phyloP scores from a whole-genome alignment of 352 stramenopile species.

The Aphanomyces invadans region DNA sequence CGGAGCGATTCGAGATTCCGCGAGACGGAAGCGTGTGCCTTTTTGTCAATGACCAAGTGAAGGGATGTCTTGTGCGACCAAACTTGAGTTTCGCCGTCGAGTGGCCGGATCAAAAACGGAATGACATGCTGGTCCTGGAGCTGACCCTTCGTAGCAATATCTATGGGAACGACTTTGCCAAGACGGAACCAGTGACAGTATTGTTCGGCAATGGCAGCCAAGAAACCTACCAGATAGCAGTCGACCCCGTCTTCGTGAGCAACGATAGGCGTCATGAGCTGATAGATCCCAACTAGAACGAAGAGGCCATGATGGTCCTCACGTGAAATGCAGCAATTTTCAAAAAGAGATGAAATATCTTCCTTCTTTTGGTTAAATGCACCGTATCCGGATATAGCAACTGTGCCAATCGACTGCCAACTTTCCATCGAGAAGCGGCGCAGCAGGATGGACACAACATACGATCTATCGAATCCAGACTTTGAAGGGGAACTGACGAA shows the following conservation, averaged over 20 bases:
- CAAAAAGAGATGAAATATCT: too few species aligned
- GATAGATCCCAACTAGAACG: too few species aligned
- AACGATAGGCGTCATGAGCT: too few species aligned
- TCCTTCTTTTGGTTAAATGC: not conserved
- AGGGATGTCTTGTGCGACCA: not conserved
- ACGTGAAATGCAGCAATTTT: too few species aligned
- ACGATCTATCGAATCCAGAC: slow-evolving; percentile 71
- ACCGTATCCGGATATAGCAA: not conserved
- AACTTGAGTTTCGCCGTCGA: not conserved
- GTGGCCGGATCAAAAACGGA: not conserved
- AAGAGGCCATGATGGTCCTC: too few species aligned
- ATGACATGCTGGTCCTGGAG: not conserved
- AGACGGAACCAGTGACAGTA: not conserved
- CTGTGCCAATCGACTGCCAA: not conserved
- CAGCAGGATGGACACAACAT: slow-evolving; percentile 27
- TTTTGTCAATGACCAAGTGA: not conserved
- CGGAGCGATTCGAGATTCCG: not conserved
- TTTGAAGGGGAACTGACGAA: slow-evolving; percentile 87
- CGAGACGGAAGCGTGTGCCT: not conserved
- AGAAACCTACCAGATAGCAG: not conserved
- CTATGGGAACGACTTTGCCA: not conserved
- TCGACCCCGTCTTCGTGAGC: not conserved
- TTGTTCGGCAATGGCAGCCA: not conserved
- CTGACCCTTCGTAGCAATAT: not conserved
- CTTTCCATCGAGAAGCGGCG: slow-evolving; percentile 3